A percentile compares a stretch with the other conserved stretches of the same genome.
Conservation (phyloP, 345 rosid species). For the Eucalyptus regnans region DNA sequence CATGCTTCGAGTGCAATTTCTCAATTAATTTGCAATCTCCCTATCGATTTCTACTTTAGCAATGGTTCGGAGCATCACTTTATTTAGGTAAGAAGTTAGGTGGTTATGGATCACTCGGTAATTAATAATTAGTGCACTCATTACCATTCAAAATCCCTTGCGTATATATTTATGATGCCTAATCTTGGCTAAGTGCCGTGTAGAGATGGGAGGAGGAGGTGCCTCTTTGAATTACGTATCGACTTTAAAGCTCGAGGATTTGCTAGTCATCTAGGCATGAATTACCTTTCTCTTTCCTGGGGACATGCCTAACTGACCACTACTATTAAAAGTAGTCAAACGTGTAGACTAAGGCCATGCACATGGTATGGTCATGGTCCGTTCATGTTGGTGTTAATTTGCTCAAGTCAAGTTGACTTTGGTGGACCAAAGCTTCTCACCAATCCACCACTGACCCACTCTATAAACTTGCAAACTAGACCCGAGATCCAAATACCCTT, state of each 20-base stretch:
- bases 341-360: background rate
- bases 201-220: background rate
- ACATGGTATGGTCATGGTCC: background rate
- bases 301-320: background rate
- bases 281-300: background rate
- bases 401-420: background rate
- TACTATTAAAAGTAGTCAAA: background rate
- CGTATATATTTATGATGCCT: background rate
- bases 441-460: background rate
- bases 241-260: background rate
- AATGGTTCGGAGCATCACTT: background rate
- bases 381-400: background rate
- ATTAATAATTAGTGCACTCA: background rate
- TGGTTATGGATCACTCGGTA: background rate
- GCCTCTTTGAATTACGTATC: background rate
- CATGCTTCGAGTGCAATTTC: background rate
- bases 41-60: background rate
- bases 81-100: background rate
- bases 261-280: background rate
- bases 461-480: background rate
- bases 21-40: background rate
- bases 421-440: background rate
- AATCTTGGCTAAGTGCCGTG: background rate
- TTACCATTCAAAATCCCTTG: background rate
- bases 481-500: background rate